These are phyloP conservation scores for Caloboletus firmus DNA, from an alignment of 1,284 basidiomycete genomes.

Conservation along the genomic window DNA sequence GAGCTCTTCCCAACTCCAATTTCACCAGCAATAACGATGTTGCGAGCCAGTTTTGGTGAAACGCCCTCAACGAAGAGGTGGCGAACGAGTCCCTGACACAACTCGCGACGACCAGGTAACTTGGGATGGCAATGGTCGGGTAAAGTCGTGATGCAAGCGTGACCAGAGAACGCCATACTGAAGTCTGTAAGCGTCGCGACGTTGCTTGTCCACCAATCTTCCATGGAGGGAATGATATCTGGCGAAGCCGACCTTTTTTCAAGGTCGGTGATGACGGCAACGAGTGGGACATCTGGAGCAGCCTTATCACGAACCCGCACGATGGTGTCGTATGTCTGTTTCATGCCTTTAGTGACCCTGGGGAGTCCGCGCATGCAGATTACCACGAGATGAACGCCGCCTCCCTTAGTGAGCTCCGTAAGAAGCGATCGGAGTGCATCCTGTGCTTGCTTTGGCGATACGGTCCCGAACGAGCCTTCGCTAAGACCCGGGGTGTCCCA, in stretches of 20 bases:
- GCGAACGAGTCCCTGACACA: constrained; percentile 23
- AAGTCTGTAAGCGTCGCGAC: constrained; percentile 10
- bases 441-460: constrained; percentile 27
- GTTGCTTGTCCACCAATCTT: constrained; percentile 36
- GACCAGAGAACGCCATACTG: constrained; percentile 27
- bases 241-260: constrained; percentile 29
- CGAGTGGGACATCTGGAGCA: constrained; percentile 24
- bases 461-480: constrained; percentile 32
- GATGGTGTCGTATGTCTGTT: constrained; percentile 31
- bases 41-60: constrained; percentile 27
- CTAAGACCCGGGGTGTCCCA: constrained; percentile 36
- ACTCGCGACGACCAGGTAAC: constrained; percentile 21
- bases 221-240: constrained; percentile 31
- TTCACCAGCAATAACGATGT: constrained; percentile 31
- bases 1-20: constrained; percentile 34
- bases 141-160: constrained; percentile 36
- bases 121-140: constrained; percentile 29
- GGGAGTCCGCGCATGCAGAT: constrained; percentile 35
- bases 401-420: constrained; percentile 20
- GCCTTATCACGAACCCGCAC: constrained; percentile 23
- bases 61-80: constrained; percentile 22
- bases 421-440: constrained; percentile 32
- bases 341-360: constrained; percentile 30
- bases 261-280: constrained; percentile 36
- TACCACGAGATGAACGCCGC: constrained; percentile 32